Base-by-base conservation (phyloP, 2,329 filamentous ascomycete genomes). In the Fusarium robinianum region DNA sequence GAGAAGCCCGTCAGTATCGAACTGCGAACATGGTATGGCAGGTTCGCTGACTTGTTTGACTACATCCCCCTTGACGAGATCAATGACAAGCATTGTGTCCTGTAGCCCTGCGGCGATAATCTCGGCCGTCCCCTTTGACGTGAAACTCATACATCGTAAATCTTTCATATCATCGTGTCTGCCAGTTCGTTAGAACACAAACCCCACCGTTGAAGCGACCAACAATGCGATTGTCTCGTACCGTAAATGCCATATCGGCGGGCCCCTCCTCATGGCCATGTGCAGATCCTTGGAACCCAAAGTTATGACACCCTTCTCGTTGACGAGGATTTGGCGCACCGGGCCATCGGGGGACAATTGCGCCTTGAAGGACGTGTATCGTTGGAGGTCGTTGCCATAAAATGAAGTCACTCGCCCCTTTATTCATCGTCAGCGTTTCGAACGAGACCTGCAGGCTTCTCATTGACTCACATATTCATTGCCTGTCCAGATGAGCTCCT, bases 101-200 rank as follows among this genome's bases (percentile, higher is more conserved):
- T 99, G 94, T 56, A 85, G 81, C 32, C 94, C 94, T 32, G 90
- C 94, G 22, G 92, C 88, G 14, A 99, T 74, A 44, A 99, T 85
- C 63, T 95, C 87, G 10, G 81, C 80, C 17, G 87, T 88, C 7
- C 87, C 87, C 63, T 90, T 90, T 18, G 88, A 90, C 2, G 90
- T 95, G 65, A 95, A 96, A 66, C 87, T 92, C 90, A 97, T 97
- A 69, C 94, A 97, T 58, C 84, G 83, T 53, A 99, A 73, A 63
- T 96, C 89, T 53, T 79, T 83, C 85, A 97, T 95, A 42, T 87
- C 85, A 18, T 83, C 75, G 62, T 83, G 78, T 53, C 85, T 88
- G 11, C 10, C 19, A 23, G n/a, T 12, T 12, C 4, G 30, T 67
- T 45, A 66, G 58, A 27, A n/a, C n/a, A n/a, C n/a, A n/a, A 31